Conservation (phyloP, 345 rosid species). For the Eucalyptus fibrosa region DNA sequence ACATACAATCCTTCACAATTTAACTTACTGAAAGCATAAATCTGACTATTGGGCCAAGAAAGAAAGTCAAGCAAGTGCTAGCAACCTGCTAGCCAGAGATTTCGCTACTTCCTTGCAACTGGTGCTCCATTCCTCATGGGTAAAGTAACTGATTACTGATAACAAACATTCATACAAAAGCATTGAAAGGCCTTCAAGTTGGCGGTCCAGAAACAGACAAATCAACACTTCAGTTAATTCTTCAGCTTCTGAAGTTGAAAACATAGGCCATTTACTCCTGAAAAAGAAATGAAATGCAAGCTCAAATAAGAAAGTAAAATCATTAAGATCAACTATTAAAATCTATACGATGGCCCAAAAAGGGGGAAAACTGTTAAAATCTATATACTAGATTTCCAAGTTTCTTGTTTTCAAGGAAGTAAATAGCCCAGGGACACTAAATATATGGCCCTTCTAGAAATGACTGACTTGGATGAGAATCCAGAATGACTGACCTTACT, state of each 20-base stretch:
- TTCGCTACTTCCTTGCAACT: constrained; percentile 51
- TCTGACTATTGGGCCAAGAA: not conserved
- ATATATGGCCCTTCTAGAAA: not conserved
- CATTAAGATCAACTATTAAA: not conserved
- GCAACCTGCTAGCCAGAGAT: constrained; percentile 61
- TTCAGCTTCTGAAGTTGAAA: constrained; percentile 48
- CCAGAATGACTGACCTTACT: constrained; percentile 24
- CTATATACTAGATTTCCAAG: not conserved
- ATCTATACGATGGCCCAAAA: not conserved
- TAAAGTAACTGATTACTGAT: constrained; percentile 42
- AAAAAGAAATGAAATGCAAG: not conserved
- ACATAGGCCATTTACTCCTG: constrained; percentile 38
- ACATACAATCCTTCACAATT: not conserved
- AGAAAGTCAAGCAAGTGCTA: not conserved
- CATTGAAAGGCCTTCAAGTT: constrained; percentile 46
- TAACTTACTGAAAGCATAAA: not conserved
- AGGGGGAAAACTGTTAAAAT: not conserved
- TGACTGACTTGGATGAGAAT: not conserved
- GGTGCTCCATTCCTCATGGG: constrained; percentile 65
- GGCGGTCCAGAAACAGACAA: constrained; percentile 46
- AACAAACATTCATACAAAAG: constrained; percentile 34
- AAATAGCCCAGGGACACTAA: not conserved
- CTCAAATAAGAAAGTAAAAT: not conserved
- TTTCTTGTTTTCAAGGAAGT: not conserved
- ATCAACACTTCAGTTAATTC: constrained; percentile 37